These are phyloP conservation scores for Yarrowia osloensis DNA, from an alignment of 805 yeast genomes.

Conservation along the genomic window DNA sequence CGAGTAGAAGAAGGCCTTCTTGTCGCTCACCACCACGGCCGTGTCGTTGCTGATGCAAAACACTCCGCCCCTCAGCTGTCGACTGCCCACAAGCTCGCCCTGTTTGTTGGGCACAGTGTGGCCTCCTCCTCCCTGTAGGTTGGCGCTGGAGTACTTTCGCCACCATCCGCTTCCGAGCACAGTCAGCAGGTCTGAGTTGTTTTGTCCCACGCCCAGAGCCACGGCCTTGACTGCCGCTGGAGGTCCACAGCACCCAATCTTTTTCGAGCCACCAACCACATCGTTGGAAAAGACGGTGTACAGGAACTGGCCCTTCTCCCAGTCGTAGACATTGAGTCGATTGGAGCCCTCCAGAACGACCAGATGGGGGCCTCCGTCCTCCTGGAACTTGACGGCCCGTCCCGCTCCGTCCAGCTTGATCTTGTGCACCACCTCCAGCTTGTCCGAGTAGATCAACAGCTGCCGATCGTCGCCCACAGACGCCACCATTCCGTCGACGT, in stretches of 20 bases:
- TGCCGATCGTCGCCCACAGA: constrained; percentile 42
- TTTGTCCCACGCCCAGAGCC: constrained; percentile 36
- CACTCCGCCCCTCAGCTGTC: not conserved
- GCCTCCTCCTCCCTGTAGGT: constrained; percentile 44
- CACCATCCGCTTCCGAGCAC: constrained; percentile 45
- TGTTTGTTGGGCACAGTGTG: constrained; percentile 38
- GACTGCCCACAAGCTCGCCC: constrained; percentile 30
- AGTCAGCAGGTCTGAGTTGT: constrained; percentile 38
- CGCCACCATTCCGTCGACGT: constrained; percentile 40
- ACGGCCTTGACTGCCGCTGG: not conserved
- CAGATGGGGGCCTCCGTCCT: constrained; percentile 42
- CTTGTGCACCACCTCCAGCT: constrained; percentile 9
- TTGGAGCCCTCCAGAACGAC: constrained; percentile 44
- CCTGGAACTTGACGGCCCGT: constrained; percentile 42
- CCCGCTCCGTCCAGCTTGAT: constrained; percentile 37
- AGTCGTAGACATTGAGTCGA: constrained; percentile 42
- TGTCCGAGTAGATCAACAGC: constrained; percentile 36
- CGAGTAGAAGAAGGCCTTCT: not conserved
- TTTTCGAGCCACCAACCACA: constrained; percentile 33
- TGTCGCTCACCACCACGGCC: not conserved
- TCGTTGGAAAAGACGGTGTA: constrained; percentile 43
- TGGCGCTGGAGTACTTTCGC: constrained; percentile 39
- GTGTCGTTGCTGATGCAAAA: not conserved
- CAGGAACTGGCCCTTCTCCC: constrained; percentile 42
- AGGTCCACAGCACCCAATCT: constrained; percentile 12